Conservation (phyloP, 1,284 basidiomycete species). For the Malassezia sp. region DNA sequence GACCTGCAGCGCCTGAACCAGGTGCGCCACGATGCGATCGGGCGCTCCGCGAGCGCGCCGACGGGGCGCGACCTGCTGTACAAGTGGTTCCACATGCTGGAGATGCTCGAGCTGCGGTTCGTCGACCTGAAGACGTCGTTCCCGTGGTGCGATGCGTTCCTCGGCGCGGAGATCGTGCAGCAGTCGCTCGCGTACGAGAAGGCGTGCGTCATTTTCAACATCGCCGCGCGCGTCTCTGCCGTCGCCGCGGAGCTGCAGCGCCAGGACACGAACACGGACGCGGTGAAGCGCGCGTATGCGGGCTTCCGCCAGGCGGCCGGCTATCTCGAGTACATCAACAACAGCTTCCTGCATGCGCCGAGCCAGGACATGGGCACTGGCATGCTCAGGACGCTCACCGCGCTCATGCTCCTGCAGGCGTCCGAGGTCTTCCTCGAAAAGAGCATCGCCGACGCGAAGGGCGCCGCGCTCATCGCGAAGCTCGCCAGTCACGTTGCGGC, state of each 20-base stretch:
- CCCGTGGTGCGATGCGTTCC: conserved; percentile 91
- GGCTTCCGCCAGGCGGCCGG: conserved; percentile 86
- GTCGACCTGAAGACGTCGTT: conserved; percentile 91
- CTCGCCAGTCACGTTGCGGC: conserved; percentile 70
- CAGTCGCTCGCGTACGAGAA: conserved; percentile 96
- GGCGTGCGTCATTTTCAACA: conserved; percentile 92
- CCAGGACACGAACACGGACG: conserved; percentile 53
- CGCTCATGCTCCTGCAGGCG: conserved; percentile 77
- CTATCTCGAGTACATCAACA: conserved; percentile 97
- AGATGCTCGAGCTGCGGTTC: conserved; percentile 90
- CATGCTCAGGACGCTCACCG: conserved; percentile 81
- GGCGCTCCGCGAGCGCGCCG: conserved; percentile 69
- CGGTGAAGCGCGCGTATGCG: conserved; percentile 86
- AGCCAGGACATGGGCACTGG: conserved; percentile 91
- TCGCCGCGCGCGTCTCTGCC: conserved; percentile 81
- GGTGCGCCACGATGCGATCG: conserved; percentile 85
- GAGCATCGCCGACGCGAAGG: conserved; percentile 53
- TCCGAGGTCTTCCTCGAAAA: conserved; percentile 95
- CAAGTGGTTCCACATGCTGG: conserved; percentile 99
- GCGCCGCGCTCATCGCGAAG: conserved; percentile 64
- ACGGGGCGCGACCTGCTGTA: conserved; percentile 71
- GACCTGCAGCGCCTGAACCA: conserved; percentile 75
- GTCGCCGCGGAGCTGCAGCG: conserved; percentile 67
- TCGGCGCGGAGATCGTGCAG: conserved; percentile 75
- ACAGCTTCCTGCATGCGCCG: conserved; percentile 96